Conservation (phyloP, 345 rosid genomes). For the Gossypium arboreum region DNA sequence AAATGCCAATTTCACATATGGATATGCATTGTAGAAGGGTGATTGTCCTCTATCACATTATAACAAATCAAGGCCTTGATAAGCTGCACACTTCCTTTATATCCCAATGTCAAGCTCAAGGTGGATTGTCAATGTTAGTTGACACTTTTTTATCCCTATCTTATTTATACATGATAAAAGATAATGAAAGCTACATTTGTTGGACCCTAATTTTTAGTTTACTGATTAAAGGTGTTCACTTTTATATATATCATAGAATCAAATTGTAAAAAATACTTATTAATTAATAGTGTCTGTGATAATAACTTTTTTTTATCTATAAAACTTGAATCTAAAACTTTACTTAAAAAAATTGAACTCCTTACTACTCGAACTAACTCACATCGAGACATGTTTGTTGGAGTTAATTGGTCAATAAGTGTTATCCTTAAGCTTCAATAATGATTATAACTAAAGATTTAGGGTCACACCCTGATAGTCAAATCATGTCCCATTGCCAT, state of each 20-base stretch:
- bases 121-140: slow-evolving; percentile 7
- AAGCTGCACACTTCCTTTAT: background rate
- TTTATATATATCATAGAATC: no score
- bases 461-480: slow-evolving; percentile 25
- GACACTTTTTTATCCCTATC: background rate
- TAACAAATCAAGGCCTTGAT: background rate
- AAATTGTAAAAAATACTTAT: no score
- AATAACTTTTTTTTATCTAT: no score
- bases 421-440: slow-evolving; percentile 1
- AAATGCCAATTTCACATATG: background rate
- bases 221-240: no score
- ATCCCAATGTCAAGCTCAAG: background rate
- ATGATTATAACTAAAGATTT: slow-evolving; percentile 10
- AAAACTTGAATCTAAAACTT: no score
- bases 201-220: rapidly evolving
- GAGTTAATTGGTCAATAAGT: background rate
- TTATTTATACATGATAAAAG: background rate
- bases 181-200: background rate
- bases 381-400: background rate
- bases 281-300: no score
- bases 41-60: background rate
- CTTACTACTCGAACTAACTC: no score
- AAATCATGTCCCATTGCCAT: slow-evolving; percentile 42
- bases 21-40: background rate
- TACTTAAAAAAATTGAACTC: no score